Conservation (phyloP, 345 rosid genomes). For the Odontarrhena argentea region DNA sequence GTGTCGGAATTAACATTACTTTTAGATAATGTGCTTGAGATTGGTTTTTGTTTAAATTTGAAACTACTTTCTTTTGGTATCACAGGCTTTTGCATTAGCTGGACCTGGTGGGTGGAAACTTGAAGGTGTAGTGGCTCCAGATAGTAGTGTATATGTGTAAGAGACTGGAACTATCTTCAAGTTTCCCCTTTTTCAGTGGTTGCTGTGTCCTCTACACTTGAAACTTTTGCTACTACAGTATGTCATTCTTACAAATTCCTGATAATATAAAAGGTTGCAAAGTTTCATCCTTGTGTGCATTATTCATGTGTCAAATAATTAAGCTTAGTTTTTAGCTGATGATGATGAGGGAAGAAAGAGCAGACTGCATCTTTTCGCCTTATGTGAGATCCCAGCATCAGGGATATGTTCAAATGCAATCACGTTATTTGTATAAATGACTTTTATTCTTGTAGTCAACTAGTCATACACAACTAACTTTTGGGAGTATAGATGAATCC, state of each 20-base stretch:
- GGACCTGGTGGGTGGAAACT: constrained; percentile 98
- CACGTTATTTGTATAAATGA: constrained; percentile 7
- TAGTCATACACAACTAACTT: constrained; percentile 13
- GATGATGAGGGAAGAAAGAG: constrained; percentile 74
- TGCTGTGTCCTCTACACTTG: constrained; percentile 15
- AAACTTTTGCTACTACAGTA: background rate
- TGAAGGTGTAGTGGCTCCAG: constrained; percentile 78
- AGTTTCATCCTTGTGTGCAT: constrained; percentile 17
- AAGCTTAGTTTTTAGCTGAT: constrained; percentile 31
- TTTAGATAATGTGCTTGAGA: background rate
- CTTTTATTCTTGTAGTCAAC: too few species aligned
- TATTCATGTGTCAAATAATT: constrained; percentile 4
- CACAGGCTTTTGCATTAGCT: constrained; percentile 78
- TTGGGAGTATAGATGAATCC: background rate
- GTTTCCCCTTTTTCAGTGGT: constrained; percentile 1
- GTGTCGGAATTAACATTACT: background rate
- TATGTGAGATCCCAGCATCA: constrained; percentile 48
- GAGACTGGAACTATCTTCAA: constrained; percentile 24
- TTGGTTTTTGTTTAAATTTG: background rate
- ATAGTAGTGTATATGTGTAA: constrained; percentile 39
- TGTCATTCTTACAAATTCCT: background rate
- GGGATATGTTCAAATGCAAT: constrained; percentile 22
- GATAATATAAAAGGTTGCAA: background rate
- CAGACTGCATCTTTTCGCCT: constrained; percentile 69
- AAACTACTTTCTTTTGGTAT: constrained; percentile 30